Evolutionary conservation across 75 land plant species (phyloP).

Genomic region (Picea glauca): DNA sequence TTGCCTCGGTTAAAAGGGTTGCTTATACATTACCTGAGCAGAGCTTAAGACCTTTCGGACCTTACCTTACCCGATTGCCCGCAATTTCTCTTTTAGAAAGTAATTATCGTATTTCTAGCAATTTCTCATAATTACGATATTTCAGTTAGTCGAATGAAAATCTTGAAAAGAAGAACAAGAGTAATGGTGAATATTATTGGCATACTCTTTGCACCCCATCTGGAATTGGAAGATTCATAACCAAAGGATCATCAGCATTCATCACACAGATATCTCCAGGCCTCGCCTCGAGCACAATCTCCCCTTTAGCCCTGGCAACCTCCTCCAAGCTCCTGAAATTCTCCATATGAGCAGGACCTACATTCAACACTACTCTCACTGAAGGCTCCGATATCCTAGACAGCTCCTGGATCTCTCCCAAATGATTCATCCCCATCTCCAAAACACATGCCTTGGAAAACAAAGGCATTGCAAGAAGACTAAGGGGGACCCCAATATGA

Average conservation of each 20-base stretch:
- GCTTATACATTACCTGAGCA: too few species aligned
- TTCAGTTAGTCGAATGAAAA: background rate
- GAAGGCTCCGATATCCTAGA: conserved; percentile 36
- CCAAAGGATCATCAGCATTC: conserved; percentile 57
- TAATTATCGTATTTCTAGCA: too few species aligned
- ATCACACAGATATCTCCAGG: conserved; percentile 46
- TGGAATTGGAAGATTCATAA: conserved; percentile 30
- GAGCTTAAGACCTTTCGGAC: too few species aligned
- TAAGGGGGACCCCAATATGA: conserved; percentile 42
- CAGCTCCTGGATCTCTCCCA: conserved; percentile 45
- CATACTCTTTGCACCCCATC: conserved; percentile 32
- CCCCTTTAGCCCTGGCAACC: conserved; percentile 51
- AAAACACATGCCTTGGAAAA: conserved; percentile 26
- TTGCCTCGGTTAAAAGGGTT: too few species aligned
- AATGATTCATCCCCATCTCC: conserved; percentile 42
- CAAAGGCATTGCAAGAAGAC: conserved; percentile 27
- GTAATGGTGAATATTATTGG: background rate
- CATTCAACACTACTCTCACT: conserved; percentile 48
- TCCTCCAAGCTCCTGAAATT: conserved; percentile 34
- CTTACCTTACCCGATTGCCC: too few species aligned
- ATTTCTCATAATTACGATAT: too few species aligned
- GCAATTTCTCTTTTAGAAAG: too few species aligned
- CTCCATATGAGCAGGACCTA: conserved; percentile 50
- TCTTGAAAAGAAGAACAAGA: background rate
- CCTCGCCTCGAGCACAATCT: conserved; percentile 30